These are phyloP conservation scores for Triglochin maritima DNA, from an alignment of 106 monocot genomes.

Conservation along the genomic window DNA sequence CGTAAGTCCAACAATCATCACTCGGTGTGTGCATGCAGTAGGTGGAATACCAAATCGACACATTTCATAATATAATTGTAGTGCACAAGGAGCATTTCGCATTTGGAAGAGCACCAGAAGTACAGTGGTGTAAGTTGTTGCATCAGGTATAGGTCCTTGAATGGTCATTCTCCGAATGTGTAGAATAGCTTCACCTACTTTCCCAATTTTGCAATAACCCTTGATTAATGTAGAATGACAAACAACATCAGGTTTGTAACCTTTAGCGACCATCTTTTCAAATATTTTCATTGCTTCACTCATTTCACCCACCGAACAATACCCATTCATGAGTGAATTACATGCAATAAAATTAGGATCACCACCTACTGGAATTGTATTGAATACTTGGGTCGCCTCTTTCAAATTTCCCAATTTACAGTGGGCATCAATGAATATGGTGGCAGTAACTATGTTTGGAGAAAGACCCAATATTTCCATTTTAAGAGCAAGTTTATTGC, in stretches of 20 bases:
- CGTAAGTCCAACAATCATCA: conserved; percentile 1
- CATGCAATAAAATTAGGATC: conserved; percentile 2
- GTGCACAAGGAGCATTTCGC: not conserved
- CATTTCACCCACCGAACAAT: not conserved
- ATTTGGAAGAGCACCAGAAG: not conserved
- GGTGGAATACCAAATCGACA: too few relatives aligned
- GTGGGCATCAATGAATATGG: conserved; percentile 7
- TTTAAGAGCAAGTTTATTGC: not conserved
- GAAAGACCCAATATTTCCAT: not conserved
- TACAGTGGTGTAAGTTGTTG: not conserved
- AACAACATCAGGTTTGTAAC: conserved; percentile 4
- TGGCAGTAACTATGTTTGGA: not conserved
- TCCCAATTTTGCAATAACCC: conserved; percentile 8
- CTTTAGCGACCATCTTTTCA: conserved; percentile 5
- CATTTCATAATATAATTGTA: conserved; percentile 6
- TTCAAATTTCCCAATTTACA: conserved; percentile 3
- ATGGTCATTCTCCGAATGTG: not conserved
- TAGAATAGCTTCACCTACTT: conserved; percentile 1
- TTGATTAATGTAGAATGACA: conserved; percentile 11
- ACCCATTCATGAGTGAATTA: conserved; percentile 10
- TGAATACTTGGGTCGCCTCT: conserved; percentile 4
- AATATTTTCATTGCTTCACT: conserved; percentile 6
- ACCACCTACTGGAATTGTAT: not conserved
- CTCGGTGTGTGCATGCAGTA: not conserved
- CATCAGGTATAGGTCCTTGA: not conserved